Percentiles rank a stretch among this genome's conserved stretches.
phyloP scores from a whole-genome alignment of 2,329 filamentous ascomycete species.

The Aspergillus niger region DNA sequence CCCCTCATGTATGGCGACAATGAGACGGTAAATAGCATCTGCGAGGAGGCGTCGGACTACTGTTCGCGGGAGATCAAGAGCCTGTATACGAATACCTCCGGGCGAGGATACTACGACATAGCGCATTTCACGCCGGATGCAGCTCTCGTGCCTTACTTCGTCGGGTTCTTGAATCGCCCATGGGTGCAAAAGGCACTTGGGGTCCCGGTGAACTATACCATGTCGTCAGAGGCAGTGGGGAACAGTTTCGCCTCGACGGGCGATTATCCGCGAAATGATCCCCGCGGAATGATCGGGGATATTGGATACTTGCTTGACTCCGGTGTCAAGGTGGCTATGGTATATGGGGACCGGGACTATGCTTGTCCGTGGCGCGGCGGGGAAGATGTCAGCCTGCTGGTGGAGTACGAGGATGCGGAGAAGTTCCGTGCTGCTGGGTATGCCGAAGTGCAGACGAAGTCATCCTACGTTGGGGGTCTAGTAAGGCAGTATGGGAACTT shows the following conservation, averaged over 20 bases:
- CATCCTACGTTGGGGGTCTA: slow-evolving; percentile 47
- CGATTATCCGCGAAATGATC: slow-evolving; percentile 52
- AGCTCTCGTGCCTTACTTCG: slow-evolving; percentile 56
- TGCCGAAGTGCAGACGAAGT: slow-evolving; percentile 45
- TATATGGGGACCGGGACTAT: slow-evolving; percentile 63
- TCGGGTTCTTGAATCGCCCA: slow-evolving; percentile 59
- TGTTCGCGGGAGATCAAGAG: slow-evolving; percentile 50
- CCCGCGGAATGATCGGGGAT: slow-evolving; percentile 40
- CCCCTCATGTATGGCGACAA: slow-evolving; percentile 53
- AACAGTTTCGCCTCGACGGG: slow-evolving; percentile 50
- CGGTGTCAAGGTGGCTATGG: slow-evolving; percentile 58
- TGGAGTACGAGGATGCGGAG: slow-evolving; percentile 48
- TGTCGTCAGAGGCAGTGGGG: slow-evolving; percentile 46
- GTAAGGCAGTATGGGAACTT: slow-evolving; percentile 53
- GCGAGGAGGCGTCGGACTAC: slow-evolving; percentile 47
- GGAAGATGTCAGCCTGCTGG: slow-evolving; percentile 53
- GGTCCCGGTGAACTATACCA: slow-evolving; percentile 61
- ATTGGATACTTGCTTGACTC: slow-evolving; percentile 56
- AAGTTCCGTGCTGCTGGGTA: slow-evolving; percentile 56
- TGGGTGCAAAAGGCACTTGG: slow-evolving; percentile 61
- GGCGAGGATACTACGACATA: slow-evolving; percentile 61
- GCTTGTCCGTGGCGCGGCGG: slow-evolving; percentile 61
- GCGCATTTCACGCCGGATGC: slow-evolving; percentile 54
- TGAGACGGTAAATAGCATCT: slow-evolving; percentile 48
- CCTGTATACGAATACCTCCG: slow-evolving; percentile 45